Evolutionary conservation across 352 stramenopile species (phyloP).

Genomic region (Phytophthora colocasiae): DNA sequence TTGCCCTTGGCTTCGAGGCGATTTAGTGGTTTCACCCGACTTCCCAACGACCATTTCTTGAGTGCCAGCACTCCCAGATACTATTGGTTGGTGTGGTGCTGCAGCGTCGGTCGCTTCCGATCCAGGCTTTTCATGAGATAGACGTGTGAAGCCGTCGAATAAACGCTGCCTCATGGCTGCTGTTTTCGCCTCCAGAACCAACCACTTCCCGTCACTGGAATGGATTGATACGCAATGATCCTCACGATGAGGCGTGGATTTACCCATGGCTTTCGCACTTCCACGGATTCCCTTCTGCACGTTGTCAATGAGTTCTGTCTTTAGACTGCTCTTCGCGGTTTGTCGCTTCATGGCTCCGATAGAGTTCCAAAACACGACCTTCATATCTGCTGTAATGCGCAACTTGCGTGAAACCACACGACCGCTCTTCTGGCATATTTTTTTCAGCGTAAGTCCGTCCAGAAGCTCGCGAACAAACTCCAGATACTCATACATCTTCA

Average conservation of each 20-base stretch:
- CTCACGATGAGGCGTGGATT: conserved; percentile 19
- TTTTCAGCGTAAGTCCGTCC: conserved; percentile 66
- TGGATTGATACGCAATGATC: conserved; percentile 55
- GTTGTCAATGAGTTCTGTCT: conserved; percentile 45
- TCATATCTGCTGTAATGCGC: conserved; percentile 59
- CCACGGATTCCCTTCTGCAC: conserved; percentile 60
- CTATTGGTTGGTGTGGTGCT: background rate
- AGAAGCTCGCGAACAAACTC: conserved; percentile 73
- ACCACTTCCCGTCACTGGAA: conserved; percentile 51
- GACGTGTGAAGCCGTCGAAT: conserved; percentile 56
- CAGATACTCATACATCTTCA: conserved; percentile 74
- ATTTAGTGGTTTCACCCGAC: background rate
- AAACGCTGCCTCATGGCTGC: conserved; percentile 53
- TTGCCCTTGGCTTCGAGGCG: background rate
- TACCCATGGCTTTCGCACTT: conserved; percentile 20
- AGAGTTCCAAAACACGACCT: conserved; percentile 64
- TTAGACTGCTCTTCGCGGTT: conserved; percentile 60
- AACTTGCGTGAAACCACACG: conserved; percentile 70
- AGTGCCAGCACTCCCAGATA: conserved; percentile 5
- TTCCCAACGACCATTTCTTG: conserved; percentile 6
- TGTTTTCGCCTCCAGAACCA: conserved; percentile 64
- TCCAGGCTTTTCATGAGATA: conserved; percentile 51
- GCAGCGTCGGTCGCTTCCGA: background rate
- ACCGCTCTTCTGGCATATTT: conserved; percentile 67
- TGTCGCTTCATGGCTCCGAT: conserved; percentile 50